These are phyloP conservation scores for Chamaenerion angustifolium DNA, from an alignment of 345 rosid genomes.

Conservation along the genomic window DNA sequence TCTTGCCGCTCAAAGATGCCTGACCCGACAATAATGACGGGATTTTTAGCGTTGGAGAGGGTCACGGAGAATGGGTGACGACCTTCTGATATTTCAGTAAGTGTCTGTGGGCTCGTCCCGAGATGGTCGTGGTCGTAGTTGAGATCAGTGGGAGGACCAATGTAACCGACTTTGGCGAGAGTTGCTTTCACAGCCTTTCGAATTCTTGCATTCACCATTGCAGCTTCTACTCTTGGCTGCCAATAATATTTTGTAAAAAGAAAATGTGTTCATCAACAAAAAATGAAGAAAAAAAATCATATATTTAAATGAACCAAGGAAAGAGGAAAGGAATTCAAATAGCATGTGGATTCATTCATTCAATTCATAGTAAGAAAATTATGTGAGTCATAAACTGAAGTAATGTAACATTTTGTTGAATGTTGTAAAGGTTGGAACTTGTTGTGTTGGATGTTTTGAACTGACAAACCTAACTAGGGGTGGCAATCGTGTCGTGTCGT, in stretches of 20 bases:
- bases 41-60: constrained; percentile 69
- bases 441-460: too few relatives aligned
- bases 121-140: constrained; percentile 79
- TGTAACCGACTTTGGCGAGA: constrained; percentile 78
- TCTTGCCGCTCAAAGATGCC: constrained; percentile 77
- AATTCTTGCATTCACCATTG: constrained; percentile 95
- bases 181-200: constrained; percentile 69
- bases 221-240: constrained; percentile 97
- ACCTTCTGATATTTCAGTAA: constrained; percentile 65
- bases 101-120: constrained; percentile 78
- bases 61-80: constrained; percentile 56
- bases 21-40: constrained; percentile 81
- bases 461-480: too few relatives aligned
- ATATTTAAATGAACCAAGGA: too few relatives aligned
- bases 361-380: too few relatives aligned
- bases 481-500: too few relatives aligned
- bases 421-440: too few relatives aligned
- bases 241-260: constrained; percentile 12
- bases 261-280: neutral
- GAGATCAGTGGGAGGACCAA: constrained; percentile 70
- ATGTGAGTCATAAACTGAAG: too few relatives aligned
- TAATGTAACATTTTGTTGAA: too few relatives aligned
- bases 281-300: too few relatives aligned
- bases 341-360: too few relatives aligned
- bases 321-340: too few relatives aligned